These are phyloP conservation scores for Fusarium acutatum DNA, from an alignment of 2,329 filamentous ascomycete genomes.

Conservation along the genomic window DNA sequence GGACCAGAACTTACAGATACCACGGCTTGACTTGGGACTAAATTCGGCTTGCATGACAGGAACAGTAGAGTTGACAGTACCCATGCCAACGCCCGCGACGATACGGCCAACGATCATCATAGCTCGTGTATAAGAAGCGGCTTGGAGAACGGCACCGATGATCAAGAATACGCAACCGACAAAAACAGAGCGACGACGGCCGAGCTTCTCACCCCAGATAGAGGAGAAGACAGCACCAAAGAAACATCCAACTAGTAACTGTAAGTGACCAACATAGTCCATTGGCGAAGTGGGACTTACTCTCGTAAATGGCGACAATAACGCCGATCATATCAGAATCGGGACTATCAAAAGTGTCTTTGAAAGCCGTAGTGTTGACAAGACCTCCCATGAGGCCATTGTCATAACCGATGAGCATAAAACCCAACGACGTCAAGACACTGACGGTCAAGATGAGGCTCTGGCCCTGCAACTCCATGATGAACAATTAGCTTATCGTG, in stretches of 20 bases:
- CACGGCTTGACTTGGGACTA: constrained; percentile 50
- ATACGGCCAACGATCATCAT: constrained; percentile 57
- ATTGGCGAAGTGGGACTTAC: constrained; percentile 4
- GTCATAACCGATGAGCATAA: constrained; percentile 58
- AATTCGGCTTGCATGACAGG: constrained; percentile 57
- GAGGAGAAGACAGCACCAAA: constrained; percentile 43
- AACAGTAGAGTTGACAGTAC: constrained; percentile 55
- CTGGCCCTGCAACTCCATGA: constrained; percentile 43
- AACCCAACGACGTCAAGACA: constrained; percentile 55
- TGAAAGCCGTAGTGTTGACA: constrained; percentile 52
- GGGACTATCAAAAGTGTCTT: constrained; percentile 51
- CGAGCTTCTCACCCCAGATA: constrained; percentile 54
- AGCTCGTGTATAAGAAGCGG: constrained; percentile 51
- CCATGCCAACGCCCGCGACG: constrained; percentile 57
- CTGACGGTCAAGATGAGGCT: constrained; percentile 54
- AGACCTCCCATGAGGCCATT: constrained; percentile 56
- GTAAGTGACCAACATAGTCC: background rate
- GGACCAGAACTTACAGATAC: constrained; percentile 37
- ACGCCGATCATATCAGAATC: constrained; percentile 53
- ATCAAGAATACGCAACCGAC: constrained; percentile 55
- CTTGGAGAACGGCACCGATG: constrained; percentile 56
- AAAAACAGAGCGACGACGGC: constrained; percentile 53
- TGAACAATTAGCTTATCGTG: background rate
- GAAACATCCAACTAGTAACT: constrained; percentile 42
- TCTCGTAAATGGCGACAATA: constrained; percentile 58